A percentile compares a stretch with the other conserved stretches of the same genome.
These are phyloP conservation scores for Daldinia grandis DNA, from an alignment of 495 filamentous ascomycete species.

Conservation along the genomic window DNA sequence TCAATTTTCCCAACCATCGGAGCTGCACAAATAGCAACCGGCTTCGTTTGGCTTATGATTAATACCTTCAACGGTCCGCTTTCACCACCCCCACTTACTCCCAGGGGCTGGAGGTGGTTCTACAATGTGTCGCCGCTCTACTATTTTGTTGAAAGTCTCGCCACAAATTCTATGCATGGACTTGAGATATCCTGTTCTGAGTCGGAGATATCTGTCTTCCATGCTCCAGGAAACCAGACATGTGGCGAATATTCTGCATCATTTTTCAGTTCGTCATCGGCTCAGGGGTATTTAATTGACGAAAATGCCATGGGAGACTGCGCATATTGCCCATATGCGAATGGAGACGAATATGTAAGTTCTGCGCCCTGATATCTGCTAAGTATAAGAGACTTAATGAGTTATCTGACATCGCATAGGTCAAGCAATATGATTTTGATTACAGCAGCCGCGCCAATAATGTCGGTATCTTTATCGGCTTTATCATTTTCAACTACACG, in stretches of 20 bases:
- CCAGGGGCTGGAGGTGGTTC: constrained; percentile 68
- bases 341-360: constrained; percentile 35
- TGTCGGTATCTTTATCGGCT: constrained; percentile 47
- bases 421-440: constrained; percentile 20
- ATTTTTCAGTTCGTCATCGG: constrained; percentile 53
- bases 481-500: constrained; percentile 46
- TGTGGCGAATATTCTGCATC: constrained; percentile 65
- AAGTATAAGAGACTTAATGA: neutral
- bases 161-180: constrained; percentile 66
- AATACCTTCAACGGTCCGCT: constrained; percentile 66
- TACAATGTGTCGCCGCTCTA: constrained; percentile 77
- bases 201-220: constrained; percentile 65
- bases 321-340: constrained; percentile 59
- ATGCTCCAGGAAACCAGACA: constrained; percentile 56
- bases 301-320: constrained; percentile 61
- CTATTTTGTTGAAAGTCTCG: constrained; percentile 68
- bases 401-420: neutral
- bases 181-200: constrained; percentile 62
- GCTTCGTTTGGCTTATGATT: constrained; percentile 60
- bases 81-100: constrained; percentile 60
- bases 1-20: constrained; percentile 62
- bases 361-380: neutral
- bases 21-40: constrained; percentile 63
- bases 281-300: constrained; percentile 64
- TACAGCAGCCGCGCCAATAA: constrained; percentile 28